A percentile compares a stretch with the other conserved stretches of the same genome.
phyloP scores from a whole-genome alignment of 441 rosid genomes.

The Croton setiger region DNA sequence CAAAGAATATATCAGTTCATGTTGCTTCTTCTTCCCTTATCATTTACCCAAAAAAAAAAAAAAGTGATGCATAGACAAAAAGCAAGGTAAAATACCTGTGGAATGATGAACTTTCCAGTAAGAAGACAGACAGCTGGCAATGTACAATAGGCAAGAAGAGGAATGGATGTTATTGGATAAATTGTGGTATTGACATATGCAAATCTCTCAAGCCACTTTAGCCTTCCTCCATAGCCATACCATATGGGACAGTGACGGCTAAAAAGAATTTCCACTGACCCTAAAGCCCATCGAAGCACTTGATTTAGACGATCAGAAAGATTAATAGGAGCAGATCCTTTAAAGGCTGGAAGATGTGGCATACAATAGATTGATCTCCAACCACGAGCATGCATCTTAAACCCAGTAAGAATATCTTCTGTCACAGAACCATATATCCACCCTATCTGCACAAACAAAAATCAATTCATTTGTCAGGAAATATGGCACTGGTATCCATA shows the following conservation, averaged over 20 bases:
- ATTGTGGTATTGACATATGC: slow-evolving; percentile 91
- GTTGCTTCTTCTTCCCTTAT: background rate
- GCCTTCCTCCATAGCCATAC: slow-evolving; percentile 91
- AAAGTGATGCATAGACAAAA: background rate
- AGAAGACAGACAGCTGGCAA: slow-evolving; percentile 94
- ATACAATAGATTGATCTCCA: slow-evolving; percentile 99
- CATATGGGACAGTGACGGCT: slow-evolving; percentile 99
- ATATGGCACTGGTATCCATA: background rate
- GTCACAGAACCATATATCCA: slow-evolving; percentile 99
- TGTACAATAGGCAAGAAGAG: slow-evolving; percentile 88
- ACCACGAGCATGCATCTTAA: slow-evolving; percentile 99
- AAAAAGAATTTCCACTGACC: slow-evolving; percentile 94
- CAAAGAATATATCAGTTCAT: background rate
- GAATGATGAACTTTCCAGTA: slow-evolving; percentile 94
- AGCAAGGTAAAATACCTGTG: slow-evolving; percentile 54
- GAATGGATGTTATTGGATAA: slow-evolving; percentile 88
- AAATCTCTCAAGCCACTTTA: slow-evolving; percentile 95
- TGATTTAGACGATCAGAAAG: slow-evolving; percentile 98
- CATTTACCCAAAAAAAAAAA: too few species aligned
- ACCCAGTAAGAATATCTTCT: slow-evolving; percentile 97
- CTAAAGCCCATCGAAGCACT: slow-evolving; percentile 99
- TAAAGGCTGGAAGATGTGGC: slow-evolving; percentile 89
- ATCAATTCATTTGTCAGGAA: slow-evolving; percentile 9
- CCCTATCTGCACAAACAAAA: slow-evolving; percentile 66
- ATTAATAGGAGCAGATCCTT: slow-evolving; percentile 99